These are phyloP conservation scores for Backusella circina DNA, from an alignment of 192 early-diverging fungal genomes.

Conservation along the genomic window DNA sequence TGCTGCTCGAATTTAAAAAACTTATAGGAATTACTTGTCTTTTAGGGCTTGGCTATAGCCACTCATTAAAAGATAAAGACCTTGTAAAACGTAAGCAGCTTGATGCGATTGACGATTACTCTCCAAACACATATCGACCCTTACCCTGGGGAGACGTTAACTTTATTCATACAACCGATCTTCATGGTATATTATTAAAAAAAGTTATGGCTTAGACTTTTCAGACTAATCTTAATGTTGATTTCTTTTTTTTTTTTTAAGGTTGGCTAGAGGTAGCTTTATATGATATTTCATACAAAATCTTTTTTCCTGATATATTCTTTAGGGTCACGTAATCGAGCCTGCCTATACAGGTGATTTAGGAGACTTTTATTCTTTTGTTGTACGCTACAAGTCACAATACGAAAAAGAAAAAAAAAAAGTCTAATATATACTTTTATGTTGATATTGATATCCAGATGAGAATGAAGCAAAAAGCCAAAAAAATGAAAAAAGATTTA, in stretches of 20 bases:
- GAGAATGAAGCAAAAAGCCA: slow-evolving; percentile 46
- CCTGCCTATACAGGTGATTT: slow-evolving; percentile 43
- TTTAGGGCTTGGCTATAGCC: neutral
- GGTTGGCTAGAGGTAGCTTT: slow-evolving; percentile 21
- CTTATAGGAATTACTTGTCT: neutral
- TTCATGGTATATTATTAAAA: slow-evolving; percentile 17
- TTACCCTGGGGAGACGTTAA: slow-evolving; percentile 51
- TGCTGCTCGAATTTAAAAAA: neutral
- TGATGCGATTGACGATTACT: slow-evolving; percentile 12
- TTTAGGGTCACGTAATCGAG: slow-evolving; percentile 28
- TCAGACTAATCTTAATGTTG: neutral
- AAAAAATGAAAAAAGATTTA: slow-evolving; percentile 41
- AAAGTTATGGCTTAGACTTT: neutral
- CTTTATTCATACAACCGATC: slow-evolving; percentile 46
- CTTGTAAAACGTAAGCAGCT: slow-evolving; percentile 25
- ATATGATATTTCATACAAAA: neutral
- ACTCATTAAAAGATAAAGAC: neutral
- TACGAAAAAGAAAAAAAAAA: neutral
- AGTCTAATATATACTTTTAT: neutral
- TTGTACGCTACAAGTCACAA: slow-evolving; percentile 13
- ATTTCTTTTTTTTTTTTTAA: neutral
- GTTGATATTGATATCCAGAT: slow-evolving; percentile 1
- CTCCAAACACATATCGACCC: slow-evolving; percentile 15
- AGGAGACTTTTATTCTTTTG: slow-evolving; percentile 53
- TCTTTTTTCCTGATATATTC: neutral